Base-by-base conservation (phyloP, 2,329 filamentous ascomycete genomes). In the Phoma herbarum region DNA sequence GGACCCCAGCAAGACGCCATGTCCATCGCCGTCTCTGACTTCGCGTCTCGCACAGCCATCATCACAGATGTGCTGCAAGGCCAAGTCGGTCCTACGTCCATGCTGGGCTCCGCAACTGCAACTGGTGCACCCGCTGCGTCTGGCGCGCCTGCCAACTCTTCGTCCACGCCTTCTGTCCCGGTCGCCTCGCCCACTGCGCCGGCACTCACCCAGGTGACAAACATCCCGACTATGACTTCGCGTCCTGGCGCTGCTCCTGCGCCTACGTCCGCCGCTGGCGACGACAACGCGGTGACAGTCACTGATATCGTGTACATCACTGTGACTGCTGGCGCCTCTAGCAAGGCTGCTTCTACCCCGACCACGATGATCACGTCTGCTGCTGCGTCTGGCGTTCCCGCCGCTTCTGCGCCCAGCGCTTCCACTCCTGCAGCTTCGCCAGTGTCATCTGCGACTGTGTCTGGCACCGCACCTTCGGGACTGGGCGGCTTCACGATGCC, bases 1-100 rank as follows among this genome's bases (percentile, higher is more conserved):
- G 73, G 61, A 22, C 52, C 56, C 14, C 79, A 81, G 64, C 78
- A 81, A 51, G 79, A 82, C 59, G 77, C 77, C 11, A 77, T 78
- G 65, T 68, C 73, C 16, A 64, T 63, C 8, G 80, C 81, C 16
- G 77, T 80, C 14, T 51, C 62, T 8, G 70, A 75, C 68, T 83
- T 73, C 61, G 68, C 73, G 12, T 74, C 72, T 3, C 77, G 80
- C 48, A 79, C 75, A 7, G 80, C 80, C 8, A 53, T 75, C 49
- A 75, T 72, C 31, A 71, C 74, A 2, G 59, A 75, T 42, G 53
- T 63, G 2, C 48, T 68, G 35, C 57, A 73, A 29, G 69, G 64
- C 35, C 73, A 76, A 44, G 53, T 73, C 18, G 74, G 74, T 4
- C 66, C 69, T 14, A 55, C 67, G 43, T 71, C 41, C 23, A 43